Conservation (phyloP, 805 yeast genomes). For the Candida rishiriensis region DNA sequence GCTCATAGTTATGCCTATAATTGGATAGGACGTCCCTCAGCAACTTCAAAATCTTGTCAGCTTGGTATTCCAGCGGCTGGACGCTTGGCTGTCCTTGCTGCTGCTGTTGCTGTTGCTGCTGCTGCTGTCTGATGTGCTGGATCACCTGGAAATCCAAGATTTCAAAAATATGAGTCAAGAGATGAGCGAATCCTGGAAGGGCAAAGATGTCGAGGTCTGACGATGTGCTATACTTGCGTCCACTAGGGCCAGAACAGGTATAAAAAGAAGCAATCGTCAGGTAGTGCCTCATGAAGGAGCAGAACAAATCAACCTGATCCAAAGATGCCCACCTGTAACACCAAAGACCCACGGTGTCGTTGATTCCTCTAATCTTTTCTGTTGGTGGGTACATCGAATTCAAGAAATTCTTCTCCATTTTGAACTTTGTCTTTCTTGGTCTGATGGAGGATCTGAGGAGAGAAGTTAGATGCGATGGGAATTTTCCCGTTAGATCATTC, state of each 20-base stretch:
- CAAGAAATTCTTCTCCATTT: conserved; percentile 26
- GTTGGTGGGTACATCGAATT: conserved; percentile 38
- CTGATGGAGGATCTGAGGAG: conserved; percentile 17
- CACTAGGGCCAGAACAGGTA: conserved; percentile 11
- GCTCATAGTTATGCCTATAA: conserved; percentile 27
- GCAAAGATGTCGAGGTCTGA: conserved; percentile 12
- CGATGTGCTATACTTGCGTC: conserved; percentile 8
- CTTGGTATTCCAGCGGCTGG: conserved; percentile 17
- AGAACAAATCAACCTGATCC: conserved; percentile 51
- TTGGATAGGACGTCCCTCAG: conserved; percentile 34
- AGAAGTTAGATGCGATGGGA: conserved; percentile 21
- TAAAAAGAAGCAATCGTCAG: conserved; percentile 29
- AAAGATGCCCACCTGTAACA: conserved; percentile 54
- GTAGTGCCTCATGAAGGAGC: conserved; percentile 59
- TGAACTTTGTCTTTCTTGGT: conserved; percentile 24
- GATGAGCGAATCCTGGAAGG: conserved; percentile 43
- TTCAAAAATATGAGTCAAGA: conserved; percentile 45
- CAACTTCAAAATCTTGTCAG: conserved; percentile 30
- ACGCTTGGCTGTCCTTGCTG: not conserved
- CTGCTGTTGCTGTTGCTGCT: conserved; percentile 3
- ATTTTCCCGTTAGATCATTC: conserved; percentile 10
- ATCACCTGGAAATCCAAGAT: conserved; percentile 23
- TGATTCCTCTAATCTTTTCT: conserved; percentile 38
- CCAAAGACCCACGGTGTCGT: conserved; percentile 60
- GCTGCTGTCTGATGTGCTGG: conserved; percentile 10